Conservation (phyloP, 257 asterid genomes). For the Leonotis leonurus region DNA sequence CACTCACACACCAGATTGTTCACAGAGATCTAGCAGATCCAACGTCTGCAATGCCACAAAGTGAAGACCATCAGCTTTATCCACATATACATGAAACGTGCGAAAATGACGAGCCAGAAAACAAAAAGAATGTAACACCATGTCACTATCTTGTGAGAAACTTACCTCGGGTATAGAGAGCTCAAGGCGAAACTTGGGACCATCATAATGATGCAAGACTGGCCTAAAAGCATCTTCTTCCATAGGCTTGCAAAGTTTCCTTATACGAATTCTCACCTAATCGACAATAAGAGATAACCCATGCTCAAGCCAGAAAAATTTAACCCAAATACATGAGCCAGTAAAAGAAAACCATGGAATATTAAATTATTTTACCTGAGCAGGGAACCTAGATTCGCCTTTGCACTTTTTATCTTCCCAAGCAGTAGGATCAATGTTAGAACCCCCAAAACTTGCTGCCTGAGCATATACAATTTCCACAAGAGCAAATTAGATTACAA, state of each 20-base stretch:
- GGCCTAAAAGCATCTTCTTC: slow-evolving; percentile 97
- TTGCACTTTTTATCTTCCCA: slow-evolving; percentile 98
- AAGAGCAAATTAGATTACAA: not conserved
- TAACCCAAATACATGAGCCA: not conserved
- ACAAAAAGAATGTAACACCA: not conserved
- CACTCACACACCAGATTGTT: slow-evolving; percentile 64
- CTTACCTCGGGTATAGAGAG: slow-evolving; percentile 91
- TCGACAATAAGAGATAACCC: not conserved
- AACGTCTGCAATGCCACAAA: slow-evolving; percentile 52
- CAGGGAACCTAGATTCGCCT: slow-evolving; percentile 98
- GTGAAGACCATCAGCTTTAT: not conserved
- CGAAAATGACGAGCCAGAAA: not conserved
- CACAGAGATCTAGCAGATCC: slow-evolving; percentile 87
- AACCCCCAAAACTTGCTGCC: slow-evolving; percentile 88
- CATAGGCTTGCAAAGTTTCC: slow-evolving; percentile 78
- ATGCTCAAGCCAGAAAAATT: not conserved
- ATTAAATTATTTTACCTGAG: slow-evolving; percentile 54
- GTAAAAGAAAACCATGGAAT: not conserved
- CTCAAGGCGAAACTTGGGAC: slow-evolving; percentile 97
- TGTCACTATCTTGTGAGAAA: not conserved
- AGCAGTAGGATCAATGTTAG: slow-evolving; percentile 97
- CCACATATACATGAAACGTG: not conserved
- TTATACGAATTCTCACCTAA: slow-evolving; percentile 70
- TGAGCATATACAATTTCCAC: slow-evolving; percentile 12
- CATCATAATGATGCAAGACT: slow-evolving; percentile 92